Percentiles rank a stretch among this genome's conserved stretches.
These are phyloP conservation scores for Rugosomyces carneus DNA, from an alignment of 1,284 basidiomycete genomes.

Conservation along the genomic window DNA sequence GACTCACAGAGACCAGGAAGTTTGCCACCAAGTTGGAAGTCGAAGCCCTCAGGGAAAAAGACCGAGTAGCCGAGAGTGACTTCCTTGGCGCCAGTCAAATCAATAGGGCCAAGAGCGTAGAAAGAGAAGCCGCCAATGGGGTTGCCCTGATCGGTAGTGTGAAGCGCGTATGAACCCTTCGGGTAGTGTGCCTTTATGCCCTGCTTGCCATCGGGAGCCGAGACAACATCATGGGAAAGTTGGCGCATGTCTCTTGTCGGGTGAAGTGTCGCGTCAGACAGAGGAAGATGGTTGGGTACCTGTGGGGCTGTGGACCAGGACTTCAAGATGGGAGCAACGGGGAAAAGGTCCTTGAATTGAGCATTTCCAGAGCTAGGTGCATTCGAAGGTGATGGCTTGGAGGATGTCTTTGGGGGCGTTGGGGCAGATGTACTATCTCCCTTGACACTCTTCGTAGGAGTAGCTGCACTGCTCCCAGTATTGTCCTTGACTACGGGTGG, in stretches of 20 bases:
- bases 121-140: conserved; percentile 58
- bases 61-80: conserved; percentile 57
- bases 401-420: conserved; percentile 13
- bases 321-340: conserved; percentile 26
- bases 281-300: conserved; percentile 27
- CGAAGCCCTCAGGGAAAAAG: conserved; percentile 51
- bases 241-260: conserved; percentile 30
- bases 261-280: conserved; percentile 39
- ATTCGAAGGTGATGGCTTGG: conserved; percentile 14
- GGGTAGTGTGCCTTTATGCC: conserved; percentile 53
- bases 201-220: conserved; percentile 41
- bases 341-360: conserved; percentile 37
- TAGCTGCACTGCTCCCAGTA: not conserved
- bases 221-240: conserved; percentile 36
- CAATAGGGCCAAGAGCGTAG: conserved; percentile 47
- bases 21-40: conserved; percentile 45
- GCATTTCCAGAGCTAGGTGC: conserved; percentile 11
- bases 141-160: no score
- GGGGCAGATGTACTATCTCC: conserved; percentile 10
- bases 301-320: conserved; percentile 41
- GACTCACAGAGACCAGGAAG: conserved; percentile 49
- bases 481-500: conserved; percentile 11
- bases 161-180: conserved; percentile 49
- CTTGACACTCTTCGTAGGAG: conserved; percentile 3
- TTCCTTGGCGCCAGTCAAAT: conserved; percentile 43